Conservation (phyloP, 2,329 filamentous ascomycete species). For the Chaetomium globosum region DNA sequence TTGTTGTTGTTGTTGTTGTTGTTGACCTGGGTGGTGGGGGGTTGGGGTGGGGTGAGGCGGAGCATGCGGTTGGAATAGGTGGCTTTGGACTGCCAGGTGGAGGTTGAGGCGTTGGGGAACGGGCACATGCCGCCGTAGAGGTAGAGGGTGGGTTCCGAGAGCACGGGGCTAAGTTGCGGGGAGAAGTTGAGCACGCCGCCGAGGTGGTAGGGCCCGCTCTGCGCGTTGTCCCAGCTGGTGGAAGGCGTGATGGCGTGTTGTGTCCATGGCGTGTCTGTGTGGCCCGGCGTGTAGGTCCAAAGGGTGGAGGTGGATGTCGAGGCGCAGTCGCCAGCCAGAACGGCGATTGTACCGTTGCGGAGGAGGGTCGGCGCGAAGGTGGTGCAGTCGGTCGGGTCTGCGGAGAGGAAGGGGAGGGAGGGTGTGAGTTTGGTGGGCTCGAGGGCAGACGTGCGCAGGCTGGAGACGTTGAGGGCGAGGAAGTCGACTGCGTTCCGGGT, state of each 20-base stretch:
- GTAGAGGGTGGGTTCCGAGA: conserved; percentile 63
- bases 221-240: conserved; percentile 33
- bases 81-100: conserved; percentile 66
- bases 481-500: conserved; percentile 52
- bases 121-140: conserved; percentile 92
- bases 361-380: conserved; percentile 71
- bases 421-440: conserved; percentile 55
- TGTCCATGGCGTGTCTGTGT: conserved; percentile 47
- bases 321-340: conserved; percentile 74
- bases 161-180: conserved; percentile 55
- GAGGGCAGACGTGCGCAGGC: conserved; percentile 52
- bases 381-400: conserved; percentile 45
- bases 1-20: conserved; percentile 36
- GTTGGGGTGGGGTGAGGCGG: conserved; percentile 50
- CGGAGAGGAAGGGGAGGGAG: conserved; percentile 63
- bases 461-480: conserved; percentile 65
- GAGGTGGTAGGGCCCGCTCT: conserved; percentile 54
- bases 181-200: conserved; percentile 69
- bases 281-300: conserved; percentile 66
- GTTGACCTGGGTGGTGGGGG: conserved; percentile 42
- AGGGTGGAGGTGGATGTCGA: conserved; percentile 56
- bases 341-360: conserved; percentile 67
- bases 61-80: conserved; percentile 82
- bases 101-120: conserved; percentile 37
- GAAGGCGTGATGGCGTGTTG: conserved; percentile 33